Conservation (phyloP, 106 monocot genomes). For the Alisma plantagoaquatica region DNA sequence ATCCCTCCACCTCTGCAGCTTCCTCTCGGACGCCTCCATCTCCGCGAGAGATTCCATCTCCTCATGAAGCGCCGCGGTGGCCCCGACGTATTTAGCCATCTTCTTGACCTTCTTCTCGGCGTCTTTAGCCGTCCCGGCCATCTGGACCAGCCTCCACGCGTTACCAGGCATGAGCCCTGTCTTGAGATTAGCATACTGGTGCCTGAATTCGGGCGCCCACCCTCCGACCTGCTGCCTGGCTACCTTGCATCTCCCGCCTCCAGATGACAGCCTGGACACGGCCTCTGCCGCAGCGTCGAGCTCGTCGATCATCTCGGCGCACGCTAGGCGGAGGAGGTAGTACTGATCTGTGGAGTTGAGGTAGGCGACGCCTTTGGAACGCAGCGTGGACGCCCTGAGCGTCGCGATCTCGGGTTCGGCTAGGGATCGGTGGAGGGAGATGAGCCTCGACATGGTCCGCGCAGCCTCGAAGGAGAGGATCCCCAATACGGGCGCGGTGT, state of each 20-base stretch:
- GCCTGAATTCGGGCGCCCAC: constrained; percentile 23
- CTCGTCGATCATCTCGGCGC: constrained; percentile 47
- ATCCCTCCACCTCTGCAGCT: constrained; percentile 13
- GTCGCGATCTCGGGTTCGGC: constrained; percentile 33
- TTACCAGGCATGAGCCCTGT: constrained; percentile 23
- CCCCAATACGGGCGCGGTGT: too few relatives aligned
- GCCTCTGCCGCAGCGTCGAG: constrained; percentile 48
- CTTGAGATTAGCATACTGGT: constrained; percentile 47
- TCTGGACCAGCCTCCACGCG: constrained; percentile 4
- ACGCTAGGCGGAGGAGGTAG: constrained; percentile 50
- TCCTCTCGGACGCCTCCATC: constrained; percentile 41
- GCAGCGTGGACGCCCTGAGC: constrained; percentile 42
- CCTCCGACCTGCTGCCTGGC: too few relatives aligned
- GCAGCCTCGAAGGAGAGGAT: constrained; percentile 73
- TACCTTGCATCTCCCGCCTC: constrained; percentile 17
- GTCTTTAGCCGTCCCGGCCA: constrained; percentile 15
- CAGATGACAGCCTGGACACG: constrained; percentile 29
- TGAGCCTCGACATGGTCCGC: constrained; percentile 50
- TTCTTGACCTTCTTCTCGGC: constrained; percentile 36
- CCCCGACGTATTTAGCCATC: constrained; percentile 39
- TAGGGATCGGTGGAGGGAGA: constrained; percentile 49
- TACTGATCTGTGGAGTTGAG: constrained; percentile 63
- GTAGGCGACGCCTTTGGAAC: constrained; percentile 62
- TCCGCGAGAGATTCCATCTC: constrained; percentile 56
- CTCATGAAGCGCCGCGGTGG: constrained; percentile 19